Evolutionary conservation across 2,329 filamentous ascomycete genomes (phyloP), one percentile per base, ranked within the genome.

Genomic region (Trichoderma citrinoviride): DNA sequence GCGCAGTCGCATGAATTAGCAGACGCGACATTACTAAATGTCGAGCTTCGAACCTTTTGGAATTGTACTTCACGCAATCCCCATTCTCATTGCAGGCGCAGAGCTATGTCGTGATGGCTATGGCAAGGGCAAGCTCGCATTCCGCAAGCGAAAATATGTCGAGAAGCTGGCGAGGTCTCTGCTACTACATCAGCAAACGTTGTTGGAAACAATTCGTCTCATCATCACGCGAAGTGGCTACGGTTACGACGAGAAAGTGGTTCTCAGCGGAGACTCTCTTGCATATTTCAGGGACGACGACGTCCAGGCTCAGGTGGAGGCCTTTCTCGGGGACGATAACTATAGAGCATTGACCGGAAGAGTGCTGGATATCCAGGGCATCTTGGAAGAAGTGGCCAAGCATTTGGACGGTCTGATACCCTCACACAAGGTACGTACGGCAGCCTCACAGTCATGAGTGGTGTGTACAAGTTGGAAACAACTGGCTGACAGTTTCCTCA

Each of bases 401-500:
- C 55, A 65, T 10, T 33, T 65, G 7, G 63, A 49, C 3, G 63
- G 63, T 8, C 33, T 65, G 4, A 50, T 65, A 14, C 63, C 56
- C 14, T 40, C 55, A 47, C 19, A 65, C 47, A 58, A 64, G 52
- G 61, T 64, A 23, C 14, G 43, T 64, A 4, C 6, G 25, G 14
- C 5, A 19, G 5, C 6, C 0, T n/a, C 37, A 23, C 3, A 6
- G 8, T 15, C 6, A 17, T 12, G 33, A 14, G 14, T 14, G 5
- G 33, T 43, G 7, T 47, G n/a, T n/a, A n/a, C n/a, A n/a, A n/a
- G n/a, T n/a, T 14, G 21, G 14, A 29, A 17, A 7, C 25, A 21
- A 40, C n/a, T 2, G 21, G 17, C 15, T 61, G 46, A 58, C 15
- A 5, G 2, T 15, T 19, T 33, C 27, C 43, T 23, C 21, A 2